Evolutionary conservation across 2,329 filamentous ascomycete genomes (phyloP).

Genomic region (Cordyceps cicadae): DNA sequence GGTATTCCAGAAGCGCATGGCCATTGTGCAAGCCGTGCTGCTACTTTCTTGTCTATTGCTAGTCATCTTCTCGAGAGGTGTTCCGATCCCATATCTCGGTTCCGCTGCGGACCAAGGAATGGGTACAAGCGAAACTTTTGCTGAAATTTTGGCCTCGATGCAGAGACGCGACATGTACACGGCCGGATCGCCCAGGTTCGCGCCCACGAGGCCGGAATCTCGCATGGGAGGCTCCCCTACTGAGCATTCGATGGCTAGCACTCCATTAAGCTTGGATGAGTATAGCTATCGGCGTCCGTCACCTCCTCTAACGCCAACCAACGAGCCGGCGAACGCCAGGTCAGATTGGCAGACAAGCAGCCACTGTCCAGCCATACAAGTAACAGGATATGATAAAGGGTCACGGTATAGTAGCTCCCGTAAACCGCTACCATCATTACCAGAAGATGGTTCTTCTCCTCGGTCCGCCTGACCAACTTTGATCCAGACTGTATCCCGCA

Average conservation of each 20-base stretch:
- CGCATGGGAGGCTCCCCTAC: background rate
- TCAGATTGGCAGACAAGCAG: constrained; percentile 9
- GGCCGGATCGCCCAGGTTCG: background rate
- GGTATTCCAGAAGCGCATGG: constrained; percentile 79
- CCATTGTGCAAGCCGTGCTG: constrained; percentile 81
- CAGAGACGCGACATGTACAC: constrained; percentile 12
- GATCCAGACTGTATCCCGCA: background rate
- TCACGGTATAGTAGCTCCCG: constrained; percentile 21
- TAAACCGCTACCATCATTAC: constrained; percentile 37
- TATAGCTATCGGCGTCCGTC: constrained; percentile 11
- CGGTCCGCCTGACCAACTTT: background rate
- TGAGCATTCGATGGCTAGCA: background rate
- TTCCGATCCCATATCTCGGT: constrained; percentile 28
- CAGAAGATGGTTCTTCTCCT: constrained; percentile 24
- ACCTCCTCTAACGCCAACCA: constrained; percentile 8
- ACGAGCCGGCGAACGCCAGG: background rate
- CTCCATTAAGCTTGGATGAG: background rate
- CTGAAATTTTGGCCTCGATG: constrained; percentile 16
- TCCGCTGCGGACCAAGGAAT: constrained; percentile 22
- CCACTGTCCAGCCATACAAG: constrained; percentile 15
- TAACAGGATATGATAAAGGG: background rate
- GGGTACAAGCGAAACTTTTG: constrained; percentile 15
- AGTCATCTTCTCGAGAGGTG: constrained; percentile 66
- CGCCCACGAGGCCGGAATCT: background rate
- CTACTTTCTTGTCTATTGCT: constrained; percentile 79